Conservation (phyloP, 306 rosid species). For the Acacia melanoxylon region DNA sequence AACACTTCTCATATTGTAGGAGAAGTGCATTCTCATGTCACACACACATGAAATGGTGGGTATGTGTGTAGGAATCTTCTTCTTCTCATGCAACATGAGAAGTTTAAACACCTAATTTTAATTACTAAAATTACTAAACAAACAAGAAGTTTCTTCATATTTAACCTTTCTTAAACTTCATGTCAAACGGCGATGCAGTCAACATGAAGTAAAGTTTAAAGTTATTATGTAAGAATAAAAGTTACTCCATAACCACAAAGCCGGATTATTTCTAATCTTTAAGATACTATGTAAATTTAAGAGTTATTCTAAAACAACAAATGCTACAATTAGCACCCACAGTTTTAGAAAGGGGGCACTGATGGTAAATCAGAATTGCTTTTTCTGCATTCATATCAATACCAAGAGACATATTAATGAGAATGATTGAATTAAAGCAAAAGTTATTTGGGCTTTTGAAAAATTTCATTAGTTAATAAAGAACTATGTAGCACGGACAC, state of each 20-base stretch:
- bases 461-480: background rate
- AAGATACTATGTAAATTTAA: background rate
- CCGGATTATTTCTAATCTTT: conserved; percentile 13
- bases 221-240: background rate
- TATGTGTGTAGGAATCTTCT: too few relatives aligned
- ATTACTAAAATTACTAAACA: conserved; percentile 12
- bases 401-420: background rate
- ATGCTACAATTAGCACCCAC: conserved; percentile 7
- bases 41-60: too few relatives aligned
- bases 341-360: conserved; percentile 15
- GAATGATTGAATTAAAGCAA: background rate
- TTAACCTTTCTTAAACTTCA: conserved; percentile 4
- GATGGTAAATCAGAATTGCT: conserved; percentile 3
- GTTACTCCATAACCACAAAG: background rate
- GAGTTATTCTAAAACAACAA: background rate
- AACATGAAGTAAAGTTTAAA: background rate
- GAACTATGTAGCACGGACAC: background rate
- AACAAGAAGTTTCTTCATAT: conserved; percentile 13
- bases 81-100: too few relatives aligned
- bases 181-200: conserved; percentile 6
- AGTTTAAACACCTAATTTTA: too few relatives aligned
- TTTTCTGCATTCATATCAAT: background rate
- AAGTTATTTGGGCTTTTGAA: background rate
- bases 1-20: too few relatives aligned
- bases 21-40: too few relatives aligned